These are phyloP conservation scores for Pezicula carpinea DNA, from an alignment of 2,329 filamentous ascomycete species.

Conservation along the genomic window DNA sequence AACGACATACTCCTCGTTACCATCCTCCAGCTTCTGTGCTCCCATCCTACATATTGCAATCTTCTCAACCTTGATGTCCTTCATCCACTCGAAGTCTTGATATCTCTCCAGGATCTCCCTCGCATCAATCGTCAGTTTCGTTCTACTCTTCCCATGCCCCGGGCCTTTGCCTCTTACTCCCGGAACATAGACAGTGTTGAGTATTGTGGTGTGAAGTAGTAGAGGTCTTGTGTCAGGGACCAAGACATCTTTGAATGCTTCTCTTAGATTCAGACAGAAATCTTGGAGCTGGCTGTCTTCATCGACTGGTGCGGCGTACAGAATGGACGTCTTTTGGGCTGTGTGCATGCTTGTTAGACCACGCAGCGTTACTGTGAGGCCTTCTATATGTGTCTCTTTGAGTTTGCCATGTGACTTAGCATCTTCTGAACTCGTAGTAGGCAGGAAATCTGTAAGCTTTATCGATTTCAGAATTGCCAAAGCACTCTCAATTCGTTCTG, in stretches of 20 bases:
- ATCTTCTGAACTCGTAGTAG: conserved; percentile 33
- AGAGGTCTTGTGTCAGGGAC: conserved; percentile 56
- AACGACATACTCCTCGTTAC: conserved; percentile 23
- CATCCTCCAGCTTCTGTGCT: conserved; percentile 48
- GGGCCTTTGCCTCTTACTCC: conserved; percentile 29
- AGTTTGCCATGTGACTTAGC: conserved; percentile 15
- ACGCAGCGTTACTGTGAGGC: conserved; percentile 42
- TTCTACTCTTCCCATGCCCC: conserved; percentile 13
- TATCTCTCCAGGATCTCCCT: conserved; percentile 53
- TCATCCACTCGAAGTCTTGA: conserved; percentile 65
- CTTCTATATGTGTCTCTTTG: conserved; percentile 3
- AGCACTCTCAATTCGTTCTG: conserved; percentile 43
- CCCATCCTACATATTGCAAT: conserved; percentile 86
- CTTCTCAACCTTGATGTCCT: conserved; percentile 60
- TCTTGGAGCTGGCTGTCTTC: conserved; percentile 41
- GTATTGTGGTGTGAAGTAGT: conserved; percentile 76
- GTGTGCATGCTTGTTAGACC: conserved; percentile 60
- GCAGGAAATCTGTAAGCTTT: conserved; percentile 36
- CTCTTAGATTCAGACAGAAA: conserved; percentile 54
- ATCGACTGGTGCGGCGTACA: conserved; percentile 62
- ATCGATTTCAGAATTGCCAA: conserved; percentile 38
- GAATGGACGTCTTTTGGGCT: conserved; percentile 49
- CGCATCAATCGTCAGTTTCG: conserved; percentile 44
- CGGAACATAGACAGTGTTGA: conserved; percentile 76
- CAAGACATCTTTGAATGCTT: conserved; percentile 50